Base-by-base conservation (phyloP, 768 basidiomycete genomes). In the Roridomyces roridus region DNA sequence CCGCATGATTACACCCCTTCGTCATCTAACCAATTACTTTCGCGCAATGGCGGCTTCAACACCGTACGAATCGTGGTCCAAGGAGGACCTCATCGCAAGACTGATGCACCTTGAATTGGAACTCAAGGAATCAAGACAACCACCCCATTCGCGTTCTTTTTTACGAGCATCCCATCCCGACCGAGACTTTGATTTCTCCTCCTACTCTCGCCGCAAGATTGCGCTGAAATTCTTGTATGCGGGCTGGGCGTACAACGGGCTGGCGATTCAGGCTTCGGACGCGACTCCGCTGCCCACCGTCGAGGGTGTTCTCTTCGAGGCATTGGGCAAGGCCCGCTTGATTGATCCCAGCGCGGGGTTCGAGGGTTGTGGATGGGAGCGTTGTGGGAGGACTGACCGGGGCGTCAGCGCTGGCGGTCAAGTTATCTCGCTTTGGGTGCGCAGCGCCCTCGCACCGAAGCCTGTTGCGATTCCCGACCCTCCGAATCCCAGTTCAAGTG, bases 371-470 rank as follows among this genome's bases (percentile, higher is more conserved):
- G 91, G 85, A 31, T 98, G 92, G 87, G 87, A 91, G 68, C 82
- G 85, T 62, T 98, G 97, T 71, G 96, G 97, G 12, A 75, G 97
- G 67, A 98, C 97, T 23, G 97, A 99, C 79, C 82, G 89, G 18
- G 96, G 96, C 0, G 97, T 99, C 55, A 96, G 94, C 69, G 92
- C 90, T 35, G 91, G 90, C 9, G 95, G 94, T 4, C 96, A 98
- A 70, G 95, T 98, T 21, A 80, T 98, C 46, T 93, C 91, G 46
- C 78, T 99, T 7, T 95, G 92, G 89, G 87, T 97, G 11, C 78
- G 95, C 57, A 94, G 93, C 70, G 83, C 84, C 11, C 70, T 87
- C 26, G 35, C 43, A 10, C 15, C 46, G 28, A 29, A n/a, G n/a
- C n/a, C n/a, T n/a, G n/a, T n/a, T n/a, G n/a, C n/a, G n/a, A n/a